Evolutionary conservation across 73 alveolate species (phyloP).

Genomic region (Breviolum minutum): DNA sequence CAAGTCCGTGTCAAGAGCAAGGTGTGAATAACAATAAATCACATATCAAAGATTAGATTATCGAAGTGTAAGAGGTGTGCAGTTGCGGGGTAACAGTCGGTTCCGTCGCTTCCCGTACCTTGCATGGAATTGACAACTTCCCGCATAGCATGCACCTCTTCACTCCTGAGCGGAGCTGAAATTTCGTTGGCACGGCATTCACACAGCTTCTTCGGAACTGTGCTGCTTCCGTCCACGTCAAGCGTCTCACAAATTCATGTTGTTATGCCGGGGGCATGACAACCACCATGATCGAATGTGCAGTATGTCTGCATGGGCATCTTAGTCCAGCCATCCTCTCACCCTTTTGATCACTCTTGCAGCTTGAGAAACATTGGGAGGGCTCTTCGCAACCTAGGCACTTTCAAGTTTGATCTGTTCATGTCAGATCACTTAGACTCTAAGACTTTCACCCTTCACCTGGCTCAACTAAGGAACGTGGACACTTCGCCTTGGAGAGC

Average conservation of each 20-base stretch:
- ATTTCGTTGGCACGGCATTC: not conserved
- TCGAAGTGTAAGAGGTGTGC: not conserved
- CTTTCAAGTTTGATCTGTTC: not conserved
- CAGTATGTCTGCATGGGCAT: too few species aligned
- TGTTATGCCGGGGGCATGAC: too few species aligned
- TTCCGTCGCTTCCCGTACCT: not conserved
- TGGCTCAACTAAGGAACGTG: slow-evolving; percentile 5
- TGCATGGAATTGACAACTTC: slow-evolving; percentile 53
- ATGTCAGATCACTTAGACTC: not conserved
- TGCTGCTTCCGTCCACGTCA: too few species aligned
- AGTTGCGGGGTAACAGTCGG: not conserved
- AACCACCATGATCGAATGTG: too few species aligned
- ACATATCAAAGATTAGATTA: not conserved
- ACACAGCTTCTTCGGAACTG: not conserved
- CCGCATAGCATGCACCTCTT: slow-evolving; percentile 29
- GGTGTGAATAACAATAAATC: not conserved
- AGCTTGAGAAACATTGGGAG: slow-evolving; percentile 65
- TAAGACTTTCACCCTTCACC: too few species aligned
- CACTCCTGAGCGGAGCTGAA: slow-evolving; percentile 6
- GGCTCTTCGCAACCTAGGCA: slow-evolving; percentile 58
- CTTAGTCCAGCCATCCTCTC: too few species aligned
- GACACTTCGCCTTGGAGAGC: slow-evolving; percentile 72
- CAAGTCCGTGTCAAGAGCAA: not conserved
- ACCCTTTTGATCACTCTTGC: not conserved
- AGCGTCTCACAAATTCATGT: too few species aligned